Conservation (phyloP, 2,329 filamentous ascomycete genomes). For the Diaporthe amygdali region DNA sequence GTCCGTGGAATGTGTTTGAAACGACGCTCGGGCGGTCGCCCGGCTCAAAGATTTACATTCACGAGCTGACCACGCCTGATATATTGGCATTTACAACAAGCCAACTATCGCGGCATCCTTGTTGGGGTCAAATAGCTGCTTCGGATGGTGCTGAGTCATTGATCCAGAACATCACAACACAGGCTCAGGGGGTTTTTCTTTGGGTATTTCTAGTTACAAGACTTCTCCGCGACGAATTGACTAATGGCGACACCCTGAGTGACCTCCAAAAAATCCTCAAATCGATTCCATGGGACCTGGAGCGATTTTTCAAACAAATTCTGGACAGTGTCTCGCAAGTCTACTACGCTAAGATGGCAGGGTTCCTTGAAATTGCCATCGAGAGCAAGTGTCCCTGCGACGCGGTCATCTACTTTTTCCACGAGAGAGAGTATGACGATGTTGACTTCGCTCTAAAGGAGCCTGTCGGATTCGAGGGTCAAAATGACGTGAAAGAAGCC, state of each 20-base stretch:
- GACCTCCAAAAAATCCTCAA: slow-evolving; percentile 26
- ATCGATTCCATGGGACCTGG: slow-evolving; percentile 26
- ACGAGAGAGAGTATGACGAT: not conserved
- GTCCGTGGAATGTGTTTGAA: slow-evolving; percentile 36
- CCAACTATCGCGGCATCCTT: slow-evolving; percentile 26
- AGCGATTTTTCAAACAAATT: slow-evolving; percentile 29
- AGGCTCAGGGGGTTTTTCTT: slow-evolving; percentile 36
- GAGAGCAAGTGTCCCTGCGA: not conserved
- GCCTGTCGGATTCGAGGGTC: not conserved
- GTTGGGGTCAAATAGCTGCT: slow-evolving; percentile 21
- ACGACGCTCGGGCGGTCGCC: slow-evolving; percentile 30
- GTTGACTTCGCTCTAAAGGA: not conserved
- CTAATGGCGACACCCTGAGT: slow-evolving; percentile 26
- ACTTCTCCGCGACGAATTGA: slow-evolving; percentile 30
- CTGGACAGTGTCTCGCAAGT: not conserved
- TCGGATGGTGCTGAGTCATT: slow-evolving; percentile 10
- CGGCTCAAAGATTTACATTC: slow-evolving; percentile 28
- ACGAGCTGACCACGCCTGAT: slow-evolving; percentile 32
- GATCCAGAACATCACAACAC: slow-evolving; percentile 28
- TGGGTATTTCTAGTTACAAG: slow-evolving; percentile 36
- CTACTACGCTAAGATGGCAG: not conserved
- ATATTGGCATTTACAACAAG: slow-evolving; percentile 29
- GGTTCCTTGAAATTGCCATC: not conserved
- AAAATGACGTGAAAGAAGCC: not conserved
- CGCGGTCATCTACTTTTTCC: not conserved